Evolutionary conservation across 2,329 filamentous ascomycete species (phyloP).

Genomic region (Phaeoacremonium minimum): DNA sequence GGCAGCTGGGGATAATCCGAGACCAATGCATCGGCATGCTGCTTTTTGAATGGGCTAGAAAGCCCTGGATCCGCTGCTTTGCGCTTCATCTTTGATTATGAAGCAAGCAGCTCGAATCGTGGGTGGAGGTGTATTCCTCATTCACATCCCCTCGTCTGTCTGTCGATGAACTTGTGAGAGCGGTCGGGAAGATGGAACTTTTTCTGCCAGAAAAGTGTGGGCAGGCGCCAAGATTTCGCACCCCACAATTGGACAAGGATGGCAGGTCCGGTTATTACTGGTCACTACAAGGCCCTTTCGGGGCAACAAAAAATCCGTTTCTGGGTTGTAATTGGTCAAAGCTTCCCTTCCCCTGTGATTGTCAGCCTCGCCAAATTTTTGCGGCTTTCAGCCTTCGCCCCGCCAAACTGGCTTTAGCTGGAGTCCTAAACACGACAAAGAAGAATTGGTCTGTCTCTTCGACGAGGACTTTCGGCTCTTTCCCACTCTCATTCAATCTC

Average conservation of each 20-base stretch:
- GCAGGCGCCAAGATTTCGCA: no score
- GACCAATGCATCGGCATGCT: background rate
- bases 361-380: background rate
- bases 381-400: background rate
- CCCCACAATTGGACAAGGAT: no score
- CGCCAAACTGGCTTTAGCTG: background rate
- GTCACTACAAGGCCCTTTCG: no score
- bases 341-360: background rate
- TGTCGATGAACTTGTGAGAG: no score
- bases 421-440: background rate
- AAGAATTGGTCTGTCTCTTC: no score
- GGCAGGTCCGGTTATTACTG: no score
- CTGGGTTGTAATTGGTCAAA: background rate
- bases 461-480: background rate
- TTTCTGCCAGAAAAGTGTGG: no score
- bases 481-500: background rate
- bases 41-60: slow-evolving; percentile 1
- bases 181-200: no score
- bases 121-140: no score
- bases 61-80: slow-evolving; percentile 2
- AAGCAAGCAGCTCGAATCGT: no score
- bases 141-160: no score
- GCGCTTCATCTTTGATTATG: slow-evolving; percentile 8
- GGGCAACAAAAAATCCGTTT: no score
- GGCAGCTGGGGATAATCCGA: background rate